Base-by-base conservation (phyloP, 495 filamentous ascomycete genomes). In the Talaromyces proteolyticus region DNA sequence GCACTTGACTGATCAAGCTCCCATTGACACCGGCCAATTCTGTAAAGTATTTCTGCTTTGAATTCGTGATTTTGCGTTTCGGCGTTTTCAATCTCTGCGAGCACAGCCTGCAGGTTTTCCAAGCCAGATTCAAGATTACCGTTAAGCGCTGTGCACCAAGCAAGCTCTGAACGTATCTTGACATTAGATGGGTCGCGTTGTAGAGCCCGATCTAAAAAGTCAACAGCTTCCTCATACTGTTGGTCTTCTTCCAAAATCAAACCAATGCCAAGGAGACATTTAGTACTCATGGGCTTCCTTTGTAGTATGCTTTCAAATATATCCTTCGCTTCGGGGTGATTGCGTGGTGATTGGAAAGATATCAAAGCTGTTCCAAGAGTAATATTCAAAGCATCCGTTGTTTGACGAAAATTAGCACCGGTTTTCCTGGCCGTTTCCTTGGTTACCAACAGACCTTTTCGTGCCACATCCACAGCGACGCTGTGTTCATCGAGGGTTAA, bases 241-340 rank as follows among this genome's bases (percentile, higher is more conserved):
- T 94, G 87, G 56, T 96, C 88, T 52, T 96, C 91, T 66, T 96
- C 88, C 37, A 91, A 81, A 25, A 98, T 91, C 20, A 96, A 65
- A 8, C 93, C 93, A 44, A 96, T 80, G 2, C 93, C 93, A 44
- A 97, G 85, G 29, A 98, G 72, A 37, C 89, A 93, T 40, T 80
- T 68, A 6, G 89, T 91, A 2, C 87, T 89, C 2, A 73, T 77
- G 7, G 81, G 74, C 42, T 89, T 87, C 29, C 84, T 78, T 38
- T 77, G 66, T 0, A 99, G 74, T 1, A 96, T 87, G 7, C 72
- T 70, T 52, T 93, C 82, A 54, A 99, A 99, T 8, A 95, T 75
- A 11, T 52, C 55, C 56, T 87, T 90, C 3, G 93, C 94, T 70
- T 97, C 91, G 20, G 80, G 72, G 57, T 97, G 93, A 54, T 97